A percentile compares a stretch with the other conserved stretches of the same genome.
Conservation (phyloP, 441 rosid species). For the Metrosideros polymorpha region DNA sequence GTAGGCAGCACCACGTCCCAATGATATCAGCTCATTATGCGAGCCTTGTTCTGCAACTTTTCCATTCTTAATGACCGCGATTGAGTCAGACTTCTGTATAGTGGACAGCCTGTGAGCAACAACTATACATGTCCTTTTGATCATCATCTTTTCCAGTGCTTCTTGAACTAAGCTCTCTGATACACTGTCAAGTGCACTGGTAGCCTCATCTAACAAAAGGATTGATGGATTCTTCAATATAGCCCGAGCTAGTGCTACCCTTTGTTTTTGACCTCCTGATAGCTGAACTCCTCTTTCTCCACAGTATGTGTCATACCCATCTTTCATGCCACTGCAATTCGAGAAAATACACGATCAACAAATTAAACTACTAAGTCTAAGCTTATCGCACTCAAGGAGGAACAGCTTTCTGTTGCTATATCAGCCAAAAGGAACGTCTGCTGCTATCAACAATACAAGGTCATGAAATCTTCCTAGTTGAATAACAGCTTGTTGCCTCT, state of each 20-base stretch:
- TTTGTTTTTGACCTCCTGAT: slow-evolving; percentile 64
- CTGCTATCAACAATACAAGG: not conserved
- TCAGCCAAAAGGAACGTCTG: not conserved
- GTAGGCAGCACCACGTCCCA: slow-evolving; percentile 33
- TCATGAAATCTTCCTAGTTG: not conserved
- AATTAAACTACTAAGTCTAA: not conserved
- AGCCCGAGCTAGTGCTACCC: slow-evolving; percentile 57
- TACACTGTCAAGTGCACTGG: slow-evolving; percentile 62
- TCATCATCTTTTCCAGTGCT: slow-evolving; percentile 57
- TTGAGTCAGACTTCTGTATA: slow-evolving; percentile 38
- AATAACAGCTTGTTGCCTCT: not conserved
- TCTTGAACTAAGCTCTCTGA: slow-evolving; percentile 51
- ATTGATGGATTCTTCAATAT: slow-evolving; percentile 43
- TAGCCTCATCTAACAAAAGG: slow-evolving; percentile 55
- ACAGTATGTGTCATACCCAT: slow-evolving; percentile 45
- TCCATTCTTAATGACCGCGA: slow-evolving; percentile 51
- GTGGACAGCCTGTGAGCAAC: slow-evolving; percentile 55
- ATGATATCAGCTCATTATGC: slow-evolving; percentile 37
- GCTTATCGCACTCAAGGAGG: not conserved
- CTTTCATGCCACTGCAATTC: slow-evolving; percentile 48
- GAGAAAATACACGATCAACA: not conserved
- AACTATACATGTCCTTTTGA: slow-evolving; percentile 33
- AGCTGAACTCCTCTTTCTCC: slow-evolving; percentile 65
- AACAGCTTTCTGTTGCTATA: not conserved
- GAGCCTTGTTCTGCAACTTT: slow-evolving; percentile 45